Percentiles rank a stretch among this genome's conserved stretches.
phyloP scores from a whole-genome alignment of 2,329 filamentous ascomycete genomes.

The Microcyclospora pomicola region DNA sequence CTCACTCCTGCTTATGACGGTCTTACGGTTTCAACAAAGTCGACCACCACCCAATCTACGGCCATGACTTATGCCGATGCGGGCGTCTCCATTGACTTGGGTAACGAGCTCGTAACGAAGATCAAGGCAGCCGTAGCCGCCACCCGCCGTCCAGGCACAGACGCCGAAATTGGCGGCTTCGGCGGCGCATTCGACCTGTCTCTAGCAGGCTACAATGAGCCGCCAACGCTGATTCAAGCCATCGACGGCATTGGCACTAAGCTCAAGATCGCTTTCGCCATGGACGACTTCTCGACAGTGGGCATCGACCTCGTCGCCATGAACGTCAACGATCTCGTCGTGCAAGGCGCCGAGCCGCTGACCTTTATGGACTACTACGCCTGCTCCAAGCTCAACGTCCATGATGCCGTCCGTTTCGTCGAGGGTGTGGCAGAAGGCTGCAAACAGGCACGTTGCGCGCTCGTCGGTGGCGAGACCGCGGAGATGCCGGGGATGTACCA shows the following conservation, averaged over 20 bases:
- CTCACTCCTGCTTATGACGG: constrained; percentile 73
- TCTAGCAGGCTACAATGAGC: constrained; percentile 56
- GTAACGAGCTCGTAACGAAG: constrained; percentile 79
- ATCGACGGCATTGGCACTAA: constrained; percentile 97
- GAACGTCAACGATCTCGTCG: constrained; percentile 97
- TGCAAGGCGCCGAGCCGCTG: constrained; percentile 85
- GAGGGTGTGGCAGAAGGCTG: constrained; percentile 83
- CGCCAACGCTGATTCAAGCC: constrained; percentile 76
- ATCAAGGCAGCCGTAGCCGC: constrained; percentile 85
- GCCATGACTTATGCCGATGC: constrained; percentile 77
- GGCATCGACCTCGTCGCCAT: constrained; percentile 96
- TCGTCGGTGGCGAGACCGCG: constrained; percentile 94
- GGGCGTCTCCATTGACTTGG: constrained; percentile 86
- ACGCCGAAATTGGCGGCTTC: constrained; percentile 90
- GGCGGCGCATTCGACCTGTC: constrained; percentile 74
- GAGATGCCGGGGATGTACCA: constrained; percentile 97
- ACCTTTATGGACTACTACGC: constrained; percentile 98
- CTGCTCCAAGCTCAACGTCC: constrained; percentile 72
- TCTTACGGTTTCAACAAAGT: constrained; percentile 26
- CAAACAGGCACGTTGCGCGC: constrained; percentile 67
- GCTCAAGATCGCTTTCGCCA: constrained; percentile 84
- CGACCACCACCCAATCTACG: constrained; percentile 9
- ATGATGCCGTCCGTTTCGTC: constrained; percentile 71
- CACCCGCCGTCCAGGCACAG: constrained; percentile 72
- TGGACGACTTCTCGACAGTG: constrained; percentile 83